Base-by-base conservation (phyloP, 225 moss, liverwort and hornwort genomes). In the Antitrichia curtipendula region DNA sequence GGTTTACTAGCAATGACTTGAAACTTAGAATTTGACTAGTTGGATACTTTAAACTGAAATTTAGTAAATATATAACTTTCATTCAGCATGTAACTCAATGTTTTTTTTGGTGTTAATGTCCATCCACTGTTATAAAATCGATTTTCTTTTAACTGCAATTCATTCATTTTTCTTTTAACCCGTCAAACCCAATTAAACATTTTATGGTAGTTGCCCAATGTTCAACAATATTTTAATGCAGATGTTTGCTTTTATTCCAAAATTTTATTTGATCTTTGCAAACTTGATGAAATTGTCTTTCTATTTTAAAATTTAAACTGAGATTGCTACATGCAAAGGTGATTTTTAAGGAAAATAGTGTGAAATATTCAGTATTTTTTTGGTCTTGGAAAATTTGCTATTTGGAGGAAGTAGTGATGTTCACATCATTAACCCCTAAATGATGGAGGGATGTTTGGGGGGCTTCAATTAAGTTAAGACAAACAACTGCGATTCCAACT, bases 311-410 rank as follows among this genome's bases (percentile, higher is more conserved):
- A 71, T 40, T 43, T 9, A 43, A 43, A 71, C 6, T 10, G 9
- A 43, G 3, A 43, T 16, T 22, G 3, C 7, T 45, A 6, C 0
- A 1, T 0, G 2, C 45, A 17, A 45, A n/a, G n/a, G n/a, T n/a
- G n/a, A 45, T 17, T 16, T 17, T 6, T 6, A 17, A 9, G 0
- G 6, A 72, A 72, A 72, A 10, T 4, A 18, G 6, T 0, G 0
- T 10, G 45, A 45, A 45, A 0, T 72, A 72, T 17, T 29, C 7
- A 10, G 11, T 29, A 45, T 45, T 72, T 10, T 6, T 45, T 0
- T 1, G 29, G 0, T 29, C 29, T 72, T 72, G 1, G 1, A n/a
- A 45, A 71, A 28, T 9, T 15, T 70, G 0, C 2, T 43, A 41
- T 9, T 43, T 27, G 1, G 15, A 10, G 2, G 45, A 45, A 45